phyloP scores from a whole-genome alignment of 345 rosid genomes.

The Chamaenerion angustifolium region DNA sequence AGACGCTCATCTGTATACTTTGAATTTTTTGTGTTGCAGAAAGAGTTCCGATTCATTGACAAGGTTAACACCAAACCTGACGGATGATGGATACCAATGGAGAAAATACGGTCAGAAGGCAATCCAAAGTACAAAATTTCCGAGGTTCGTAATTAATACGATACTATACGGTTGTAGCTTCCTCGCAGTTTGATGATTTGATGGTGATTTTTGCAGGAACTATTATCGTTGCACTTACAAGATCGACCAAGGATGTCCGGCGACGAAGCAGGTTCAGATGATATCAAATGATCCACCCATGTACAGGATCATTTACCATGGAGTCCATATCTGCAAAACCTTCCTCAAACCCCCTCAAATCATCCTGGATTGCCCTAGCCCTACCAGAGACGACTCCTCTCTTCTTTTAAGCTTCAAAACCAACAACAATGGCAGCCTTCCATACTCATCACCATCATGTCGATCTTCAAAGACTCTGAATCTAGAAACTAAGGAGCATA shows the following conservation, averaged over 20 bases:
- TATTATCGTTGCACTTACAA: conserved; percentile 46
- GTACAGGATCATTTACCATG: conserved; percentile 30
- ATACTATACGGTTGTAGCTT: too few relatives aligned
- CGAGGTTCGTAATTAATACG: conserved; percentile 17
- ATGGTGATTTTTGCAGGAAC: conserved; percentile 13
- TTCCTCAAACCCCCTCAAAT: conserved; percentile 10
- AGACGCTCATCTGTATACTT: too few relatives aligned
- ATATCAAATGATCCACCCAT: conserved; percentile 19
- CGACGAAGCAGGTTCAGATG: conserved; percentile 42
- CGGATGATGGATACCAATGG: conserved; percentile 39
- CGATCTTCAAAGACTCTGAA: too few relatives aligned
- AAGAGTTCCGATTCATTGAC: conserved; percentile 13
- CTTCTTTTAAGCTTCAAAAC: conserved; percentile 22
- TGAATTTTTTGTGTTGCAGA: conserved; percentile 7
- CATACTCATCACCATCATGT: background rate
- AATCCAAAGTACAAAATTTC: conserved; percentile 25
- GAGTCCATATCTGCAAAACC: conserved; percentile 29
- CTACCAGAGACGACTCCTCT: conserved; percentile 8
- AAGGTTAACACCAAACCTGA: conserved; percentile 9
- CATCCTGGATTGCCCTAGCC: conserved; percentile 5
- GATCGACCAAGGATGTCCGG: conserved; percentile 32
- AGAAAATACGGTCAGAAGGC: conserved; percentile 49
- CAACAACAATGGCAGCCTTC: conserved; percentile 5
- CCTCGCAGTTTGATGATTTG: too few relatives aligned
- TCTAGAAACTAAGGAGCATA: background rate